Percentiles rank a stretch among this genome's conserved stretches.
Conservation (phyloP, 2,329 filamentous ascomycete genomes). For the Epichloe baconii region DNA sequence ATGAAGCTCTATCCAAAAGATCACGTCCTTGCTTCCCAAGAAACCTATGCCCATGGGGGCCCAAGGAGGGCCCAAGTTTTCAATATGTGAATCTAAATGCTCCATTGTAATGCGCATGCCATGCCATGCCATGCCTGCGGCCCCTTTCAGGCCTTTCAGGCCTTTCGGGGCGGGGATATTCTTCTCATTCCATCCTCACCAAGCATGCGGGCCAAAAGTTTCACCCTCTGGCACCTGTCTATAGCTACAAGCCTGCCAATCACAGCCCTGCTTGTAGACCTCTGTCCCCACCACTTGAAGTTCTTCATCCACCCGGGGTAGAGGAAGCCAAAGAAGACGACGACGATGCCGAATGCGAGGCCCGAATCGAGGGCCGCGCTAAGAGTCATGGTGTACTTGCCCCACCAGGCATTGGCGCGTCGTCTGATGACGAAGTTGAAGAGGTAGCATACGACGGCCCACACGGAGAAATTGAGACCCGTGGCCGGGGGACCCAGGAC, state of each 20-base stretch:
- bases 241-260: constrained; percentile 72
- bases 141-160: neutral
- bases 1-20: neutral
- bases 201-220: constrained; percentile 51
- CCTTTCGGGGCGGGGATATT: too few relatives aligned
- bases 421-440: constrained; percentile 70
- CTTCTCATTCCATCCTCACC: constrained; percentile 24
- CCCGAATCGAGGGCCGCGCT: constrained; percentile 74
- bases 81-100: neutral
- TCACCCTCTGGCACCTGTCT: constrained; percentile 47
- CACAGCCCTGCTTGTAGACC: constrained; percentile 70
- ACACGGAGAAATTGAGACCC: constrained; percentile 78
- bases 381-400: constrained; percentile 82
- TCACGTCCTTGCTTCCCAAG: neutral
- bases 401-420: constrained; percentile 66
- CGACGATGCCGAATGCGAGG: constrained; percentile 67
- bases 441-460: constrained; percentile 71
- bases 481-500: constrained; percentile 76
- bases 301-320: constrained; percentile 61
- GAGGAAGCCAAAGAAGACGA: constrained; percentile 79
- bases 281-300: constrained; percentile 83
- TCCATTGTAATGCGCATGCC: neutral
- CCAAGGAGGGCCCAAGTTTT: neutral
- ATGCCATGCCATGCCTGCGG: neutral
- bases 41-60: neutral